Evolutionary conservation across 2,329 filamentous ascomycete genomes (phyloP).

Genomic region (Nannizziopsis arthrosporioides): DNA sequence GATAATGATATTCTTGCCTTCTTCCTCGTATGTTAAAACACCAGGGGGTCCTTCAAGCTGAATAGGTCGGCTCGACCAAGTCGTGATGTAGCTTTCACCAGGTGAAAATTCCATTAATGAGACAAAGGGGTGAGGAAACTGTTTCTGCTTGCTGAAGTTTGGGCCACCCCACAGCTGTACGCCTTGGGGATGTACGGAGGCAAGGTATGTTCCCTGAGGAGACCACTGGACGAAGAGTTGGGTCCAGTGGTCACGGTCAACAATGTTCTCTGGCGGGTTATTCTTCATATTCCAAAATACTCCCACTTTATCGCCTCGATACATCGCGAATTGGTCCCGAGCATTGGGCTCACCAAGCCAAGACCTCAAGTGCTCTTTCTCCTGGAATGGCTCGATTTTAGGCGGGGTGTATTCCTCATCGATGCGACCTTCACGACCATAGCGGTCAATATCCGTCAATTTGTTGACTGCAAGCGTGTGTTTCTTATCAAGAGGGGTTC

Average conservation of each 20-base stretch:
- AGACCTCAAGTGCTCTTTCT: conserved; percentile 89
- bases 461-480: conserved; percentile 96
- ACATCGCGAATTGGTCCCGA: conserved; percentile 93
- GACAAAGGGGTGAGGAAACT: conserved; percentile 89
- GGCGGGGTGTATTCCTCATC: conserved; percentile 82
- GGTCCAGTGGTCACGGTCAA: conserved; percentile 93
- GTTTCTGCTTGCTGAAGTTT: conserved; percentile 78
- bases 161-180: conserved; percentile 93
- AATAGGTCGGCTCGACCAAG: conserved; percentile 92
- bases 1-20: conserved; percentile 98
- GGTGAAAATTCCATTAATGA: conserved; percentile 96
- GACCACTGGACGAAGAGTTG: conserved; percentile 98
- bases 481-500: conserved; percentile 85
- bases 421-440: conserved; percentile 82
- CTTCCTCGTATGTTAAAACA: conserved; percentile 76
- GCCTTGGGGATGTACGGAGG: conserved; percentile 89
- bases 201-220: conserved; percentile 82
- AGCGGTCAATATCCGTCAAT: conserved; percentile 93
- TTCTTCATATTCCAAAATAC: conserved; percentile 99
- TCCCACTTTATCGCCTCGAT: conserved; percentile 78
- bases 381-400: conserved; percentile 68
- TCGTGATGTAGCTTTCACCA: conserved; percentile 81
- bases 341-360: conserved; percentile 83
- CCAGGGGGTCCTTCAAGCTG: conserved; percentile 80
- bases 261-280: conserved; percentile 72